Evolutionary conservation across 2,329 filamentous ascomycete species (phyloP).

Genomic region (Ramichloridium luteum): DNA sequence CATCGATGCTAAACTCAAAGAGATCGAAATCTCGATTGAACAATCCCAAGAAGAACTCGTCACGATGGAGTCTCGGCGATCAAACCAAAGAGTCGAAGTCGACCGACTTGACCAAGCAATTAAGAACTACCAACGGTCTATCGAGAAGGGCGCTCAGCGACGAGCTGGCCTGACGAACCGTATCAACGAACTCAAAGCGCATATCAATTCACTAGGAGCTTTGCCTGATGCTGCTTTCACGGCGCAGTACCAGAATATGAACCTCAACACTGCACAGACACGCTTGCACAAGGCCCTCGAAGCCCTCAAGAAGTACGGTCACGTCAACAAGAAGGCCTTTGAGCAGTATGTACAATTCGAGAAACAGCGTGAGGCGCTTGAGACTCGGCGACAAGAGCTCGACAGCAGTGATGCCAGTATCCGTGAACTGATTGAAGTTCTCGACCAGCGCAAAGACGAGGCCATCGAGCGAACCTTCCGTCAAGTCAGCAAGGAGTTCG

Average conservation of each 20-base stretch:
- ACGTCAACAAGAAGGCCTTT: conserved; percentile 99
- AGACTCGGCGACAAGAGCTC: conserved; percentile 73
- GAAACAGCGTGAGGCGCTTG: conserved; percentile 74
- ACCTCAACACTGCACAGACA: conserved; percentile 52
- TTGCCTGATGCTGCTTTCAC: conserved; percentile 88
- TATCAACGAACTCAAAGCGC: conserved; percentile 68
- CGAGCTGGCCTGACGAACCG: conserved; percentile 68
- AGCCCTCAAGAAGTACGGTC: conserved; percentile 86
- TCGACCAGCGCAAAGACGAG: conserved; percentile 93
- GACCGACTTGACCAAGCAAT: conserved; percentile 67
- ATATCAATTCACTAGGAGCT: conserved; percentile 85
- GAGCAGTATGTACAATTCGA: conserved; percentile 99
- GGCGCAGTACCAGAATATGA: conserved; percentile 67
- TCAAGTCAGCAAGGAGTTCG: conserved; percentile 88
- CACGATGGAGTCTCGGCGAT: conserved; percentile 46
- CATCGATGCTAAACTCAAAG: conserved; percentile 55
- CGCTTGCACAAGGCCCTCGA: conserved; percentile 85
- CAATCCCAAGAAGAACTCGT: conserved; percentile 41
- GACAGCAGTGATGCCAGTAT: conserved; percentile 79
- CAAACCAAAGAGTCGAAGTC: conserved; percentile 56
- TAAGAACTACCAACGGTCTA: conserved; percentile 72
- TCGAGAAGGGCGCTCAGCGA: conserved; percentile 86
- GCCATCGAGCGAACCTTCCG: conserved; percentile 98
- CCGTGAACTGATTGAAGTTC: conserved; percentile 77
- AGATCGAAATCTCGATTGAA: conserved; percentile 65